Evolutionary conservation across 2,329 filamentous ascomycete genomes (phyloP), one percentile per base, ranked within the genome.

Genomic region (Rutstroemia sydowiana): DNA sequence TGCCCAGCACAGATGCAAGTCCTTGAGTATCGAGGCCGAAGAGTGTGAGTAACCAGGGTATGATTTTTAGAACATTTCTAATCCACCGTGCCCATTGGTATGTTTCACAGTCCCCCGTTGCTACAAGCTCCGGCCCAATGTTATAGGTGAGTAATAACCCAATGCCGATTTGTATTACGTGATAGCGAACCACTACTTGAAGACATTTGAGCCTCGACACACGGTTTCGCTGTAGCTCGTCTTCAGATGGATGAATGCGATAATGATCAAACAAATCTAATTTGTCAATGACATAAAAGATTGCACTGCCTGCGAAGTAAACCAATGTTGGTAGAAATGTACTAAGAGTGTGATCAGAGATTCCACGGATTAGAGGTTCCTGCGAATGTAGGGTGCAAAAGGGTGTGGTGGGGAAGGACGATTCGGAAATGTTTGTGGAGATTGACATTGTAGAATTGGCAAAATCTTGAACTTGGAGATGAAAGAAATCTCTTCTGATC

Each of bases 201-300:
- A 48, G 46, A 42, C 46, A 48, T 4, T 3, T 26, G n/a, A 48
- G 10, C 13, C 28, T 48, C 21, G 46, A 48, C 5, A 48, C 46
- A 13, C 46, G 46, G 20, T 48, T 48, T 41, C 46, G 46, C 41
- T 23, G 46, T 8, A 48, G 18, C n/a, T 48, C 46, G 3, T 48
- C 46, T 7, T 32, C 40, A 8, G 18, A 18, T 42, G 46, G 46
- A 31, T 48, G 46, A 6, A 48, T 48, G 14, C 46, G 46, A 31
- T 42, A 48, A 28, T 13, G 40, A 36, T 14, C 30, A 16, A 48
- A 48, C 18, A 48, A 31, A 8, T 42, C 36, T n/a, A 42, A 21
- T 14, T 42, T 10, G 9, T 41, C 42, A 14, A 48, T 8, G 14
- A 41, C 11, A 31, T 48, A 32, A 21, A 48, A 48, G 26, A 48